Percentiles rank a stretch among this genome's conserved stretches.
Conservation (phyloP, 257 asterid species). For the Scutellaria barbata region DNA sequence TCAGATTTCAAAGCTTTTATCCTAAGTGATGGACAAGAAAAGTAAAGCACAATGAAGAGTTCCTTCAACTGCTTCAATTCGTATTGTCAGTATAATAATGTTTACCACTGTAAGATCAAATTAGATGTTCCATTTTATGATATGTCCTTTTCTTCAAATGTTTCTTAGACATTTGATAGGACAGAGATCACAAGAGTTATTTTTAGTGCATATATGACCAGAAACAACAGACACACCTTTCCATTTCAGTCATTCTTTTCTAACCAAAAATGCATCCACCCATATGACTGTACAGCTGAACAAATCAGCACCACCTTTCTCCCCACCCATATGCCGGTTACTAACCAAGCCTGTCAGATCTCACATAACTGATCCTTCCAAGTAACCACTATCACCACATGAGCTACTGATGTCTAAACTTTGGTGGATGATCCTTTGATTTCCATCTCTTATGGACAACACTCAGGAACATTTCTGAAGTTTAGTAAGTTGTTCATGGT, state of each 20-base stretch:
- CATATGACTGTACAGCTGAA: background rate
- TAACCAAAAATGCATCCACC: background rate
- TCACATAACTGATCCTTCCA: background rate
- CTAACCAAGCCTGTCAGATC: background rate
- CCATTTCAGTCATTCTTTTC: background rate
- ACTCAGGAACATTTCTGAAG: background rate
- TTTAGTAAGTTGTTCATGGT: background rate
- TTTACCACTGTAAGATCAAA: background rate
- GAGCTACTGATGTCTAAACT: background rate
- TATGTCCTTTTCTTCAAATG: background rate
- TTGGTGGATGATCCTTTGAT: background rate
- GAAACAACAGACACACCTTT: background rate
- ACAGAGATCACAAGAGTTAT: background rate
- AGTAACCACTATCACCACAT: background rate
- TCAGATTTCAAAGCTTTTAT: background rate
- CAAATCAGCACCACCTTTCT: background rate
- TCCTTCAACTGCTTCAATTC: too few relatives aligned
- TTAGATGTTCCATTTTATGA: background rate
- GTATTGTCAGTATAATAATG: background rate
- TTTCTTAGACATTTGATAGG: background rate
- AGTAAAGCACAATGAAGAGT: background rate
- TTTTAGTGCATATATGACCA: background rate
- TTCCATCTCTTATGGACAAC: background rate
- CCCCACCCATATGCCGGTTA: background rate
- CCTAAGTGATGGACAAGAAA: background rate